Base-by-base conservation (phyloP, 257 asterid species). In the Solanum lignicaule region DNA sequence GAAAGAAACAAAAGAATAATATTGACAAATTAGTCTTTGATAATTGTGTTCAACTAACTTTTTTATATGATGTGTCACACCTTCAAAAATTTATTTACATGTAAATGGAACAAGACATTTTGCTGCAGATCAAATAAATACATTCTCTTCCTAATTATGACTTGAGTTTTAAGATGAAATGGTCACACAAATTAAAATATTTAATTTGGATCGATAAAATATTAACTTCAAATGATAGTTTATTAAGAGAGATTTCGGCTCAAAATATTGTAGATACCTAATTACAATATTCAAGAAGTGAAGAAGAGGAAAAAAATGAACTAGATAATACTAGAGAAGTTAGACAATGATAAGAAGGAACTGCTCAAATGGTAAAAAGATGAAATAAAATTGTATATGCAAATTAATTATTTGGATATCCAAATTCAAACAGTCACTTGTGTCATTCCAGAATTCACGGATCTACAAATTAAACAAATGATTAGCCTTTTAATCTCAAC, bases 331-430 rank as follows among this genome's bases (percentile, higher is more conserved):
- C 11, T 10, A 21, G 66, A 58, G 27, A 58, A 8, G 27, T 58
- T 58, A 2, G 12, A 4, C 1, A 1, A 65, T 1, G 8, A 62
- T 62, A 0, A 23, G 1, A n/a, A 9, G 12, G 1, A 62, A n/a
- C 0, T n/a, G 7, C 16, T 62, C 16, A 2, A 0, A 62, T 10
- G 31, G 0, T 65, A 65, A 65, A n/a, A 52, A 2, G 1, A 0
- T 9, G 3, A 4, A n/a, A 62, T 11, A 74, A 35, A 74, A 76
- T 31, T 76, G 35, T n/a, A n/a, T 38, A 10, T 31, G 25, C 41
- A 71, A 55, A 76, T 76, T 36, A 21, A 33, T 23, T n/a, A n/a
- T 23, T 38, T 14, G 83, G 58, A 39, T 39, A 38, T 76, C 35
- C 55, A 39, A 76, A 78, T n/a, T 78, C n/a, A 39, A 25, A 76